Evolutionary conservation across 371 early-diverging fungal genomes (phyloP), one percentile per base, ranked within the genome.

Genomic region (Rhizopus delemar): DNA sequence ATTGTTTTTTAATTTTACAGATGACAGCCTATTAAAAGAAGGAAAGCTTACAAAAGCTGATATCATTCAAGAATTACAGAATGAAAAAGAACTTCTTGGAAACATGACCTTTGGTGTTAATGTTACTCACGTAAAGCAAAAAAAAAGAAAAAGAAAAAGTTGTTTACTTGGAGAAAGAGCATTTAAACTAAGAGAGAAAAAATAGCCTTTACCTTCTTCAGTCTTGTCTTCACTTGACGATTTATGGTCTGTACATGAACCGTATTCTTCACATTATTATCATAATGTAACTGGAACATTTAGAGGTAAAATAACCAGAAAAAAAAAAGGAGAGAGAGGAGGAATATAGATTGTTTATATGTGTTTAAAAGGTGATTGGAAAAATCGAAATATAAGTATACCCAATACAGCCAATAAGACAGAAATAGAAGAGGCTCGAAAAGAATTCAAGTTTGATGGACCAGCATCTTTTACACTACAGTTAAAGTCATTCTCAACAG

Each of bases 241-340:
- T 16, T 53, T 81, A 5, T 62, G 71, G 59, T 16, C 65, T 12
- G 69, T 69, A 41, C 67, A 67, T 54, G 50, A 51, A 8, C 51
- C 59, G 36, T 56, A 68, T 32, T 56, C 51, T 11, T 66, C 77
- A 6, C 82, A 77, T 46, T 85, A 70, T 57, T 86, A 85, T 53
- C 83, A 81, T 46, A 86, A 88, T 56, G 70, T 86, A 29, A 85
- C 86, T 13, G 86, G 86, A 41, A 73, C 83, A 15, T 85, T 88
- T 54, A 75, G 82, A 71, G 88, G 88, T 77, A 59, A 8, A 41
- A 51, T 32, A 5, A 6, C 41, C 4, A n/a, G n/a, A 38, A 63
- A 56, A 31, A 67, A 69, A 67, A 34, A 0, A 4, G n/a, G n/a
- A n/a, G 45, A 56, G 9, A 46, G 50, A 50, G 39, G 9, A n/a